These are phyloP conservation scores for Cryptococcus jaspeensis DNA, from an alignment of 1,284 basidiomycete species.

Conservation along the genomic window DNA sequence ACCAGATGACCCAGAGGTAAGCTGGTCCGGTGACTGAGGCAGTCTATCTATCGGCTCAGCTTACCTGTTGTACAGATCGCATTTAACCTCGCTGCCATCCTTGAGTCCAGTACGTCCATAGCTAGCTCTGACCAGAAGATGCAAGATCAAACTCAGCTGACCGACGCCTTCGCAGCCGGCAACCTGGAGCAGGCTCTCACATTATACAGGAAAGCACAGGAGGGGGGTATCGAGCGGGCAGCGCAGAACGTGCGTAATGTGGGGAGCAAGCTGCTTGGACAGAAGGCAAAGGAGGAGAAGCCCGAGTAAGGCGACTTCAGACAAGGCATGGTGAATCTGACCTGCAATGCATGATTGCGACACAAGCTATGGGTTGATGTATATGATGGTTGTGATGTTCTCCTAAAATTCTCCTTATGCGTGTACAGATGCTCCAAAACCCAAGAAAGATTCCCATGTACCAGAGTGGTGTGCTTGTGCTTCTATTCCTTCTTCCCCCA, in stretches of 20 bases:
- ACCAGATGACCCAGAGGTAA: constrained; percentile 80
- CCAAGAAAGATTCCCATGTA: too few species aligned
- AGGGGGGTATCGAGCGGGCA: constrained; percentile 48
- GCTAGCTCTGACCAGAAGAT: too few species aligned
- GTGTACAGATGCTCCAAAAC: too few species aligned
- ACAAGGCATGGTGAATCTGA: background rate
- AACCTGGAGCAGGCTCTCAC: constrained; percentile 46
- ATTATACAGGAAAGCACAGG: constrained; percentile 46
- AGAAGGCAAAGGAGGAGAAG: constrained; percentile 15
- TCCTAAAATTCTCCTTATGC: too few species aligned
- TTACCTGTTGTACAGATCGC: constrained; percentile 58
- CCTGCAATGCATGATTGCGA: background rate
- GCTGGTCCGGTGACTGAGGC: background rate
- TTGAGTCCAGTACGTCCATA: constrained; percentile 46
- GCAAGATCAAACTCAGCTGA: background rate
- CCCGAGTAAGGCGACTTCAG: background rate
- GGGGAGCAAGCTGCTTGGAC: constrained; percentile 43
- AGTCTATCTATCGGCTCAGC: background rate
- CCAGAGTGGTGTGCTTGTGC: too few species aligned
- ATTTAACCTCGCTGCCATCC: constrained; percentile 73
- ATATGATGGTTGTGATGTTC: background rate
- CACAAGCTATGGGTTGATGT: background rate
- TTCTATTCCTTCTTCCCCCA: constrained; percentile 4
- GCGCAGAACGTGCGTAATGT: constrained; percentile 49
- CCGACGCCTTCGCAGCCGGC: constrained; percentile 26